Conservation (phyloP, 257 asterid genomes). For the Nicotiana sylvestris region DNA sequence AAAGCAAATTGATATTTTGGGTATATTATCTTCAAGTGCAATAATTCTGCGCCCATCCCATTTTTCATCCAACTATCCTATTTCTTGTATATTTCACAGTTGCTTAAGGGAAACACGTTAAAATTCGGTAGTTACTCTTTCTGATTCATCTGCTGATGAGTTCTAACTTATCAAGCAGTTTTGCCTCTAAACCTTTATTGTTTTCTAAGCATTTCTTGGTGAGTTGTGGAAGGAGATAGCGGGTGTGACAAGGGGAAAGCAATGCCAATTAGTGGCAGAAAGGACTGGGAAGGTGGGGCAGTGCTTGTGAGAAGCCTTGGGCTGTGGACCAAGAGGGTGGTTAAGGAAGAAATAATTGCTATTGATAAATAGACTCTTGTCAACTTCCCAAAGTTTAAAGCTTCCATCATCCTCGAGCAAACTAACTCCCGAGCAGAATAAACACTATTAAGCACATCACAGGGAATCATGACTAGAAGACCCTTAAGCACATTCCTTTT, state of each 20-base stretch:
- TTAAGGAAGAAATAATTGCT: neutral
- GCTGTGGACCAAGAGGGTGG: neutral
- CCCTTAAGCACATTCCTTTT: neutral
- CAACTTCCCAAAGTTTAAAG: neutral
- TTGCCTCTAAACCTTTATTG: neutral
- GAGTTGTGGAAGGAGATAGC: neutral
- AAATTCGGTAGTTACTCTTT: neutral
- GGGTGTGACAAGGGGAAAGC: neutral
- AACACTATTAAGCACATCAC: neutral
- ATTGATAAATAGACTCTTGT: neutral
- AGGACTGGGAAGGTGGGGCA: neutral
- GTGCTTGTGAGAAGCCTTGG: neutral
- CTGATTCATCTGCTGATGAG: neutral
- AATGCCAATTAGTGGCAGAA: neutral
- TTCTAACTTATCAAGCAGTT: neutral
- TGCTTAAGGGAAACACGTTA: neutral
- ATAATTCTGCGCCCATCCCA: neutral
- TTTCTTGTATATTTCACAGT: neutral
- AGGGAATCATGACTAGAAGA: conserved; percentile 1
- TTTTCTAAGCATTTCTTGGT: neutral
- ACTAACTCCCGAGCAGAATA: neutral
- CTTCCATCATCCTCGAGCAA: neutral
- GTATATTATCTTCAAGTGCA: neutral
- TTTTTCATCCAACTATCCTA: neutral
- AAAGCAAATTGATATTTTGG: neutral